Evolutionary conservation across 306 rosid species (phyloP).

Genomic region (Lathyrus sativus): DNA sequence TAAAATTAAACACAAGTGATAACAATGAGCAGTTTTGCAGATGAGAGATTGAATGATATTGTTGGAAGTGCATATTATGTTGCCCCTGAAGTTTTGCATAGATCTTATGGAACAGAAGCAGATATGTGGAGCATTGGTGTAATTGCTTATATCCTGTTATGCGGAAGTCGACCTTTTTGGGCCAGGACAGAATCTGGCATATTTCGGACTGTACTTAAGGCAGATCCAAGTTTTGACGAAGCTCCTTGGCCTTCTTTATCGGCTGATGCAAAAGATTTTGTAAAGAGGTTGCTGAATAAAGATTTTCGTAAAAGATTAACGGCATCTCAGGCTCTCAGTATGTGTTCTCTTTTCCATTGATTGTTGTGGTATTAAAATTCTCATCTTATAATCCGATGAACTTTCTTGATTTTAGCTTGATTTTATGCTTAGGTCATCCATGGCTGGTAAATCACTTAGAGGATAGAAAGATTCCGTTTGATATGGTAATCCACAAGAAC

Average conservation of each 20-base stretch:
- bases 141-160: constrained; percentile 44
- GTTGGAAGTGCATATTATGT: constrained; percentile 53
- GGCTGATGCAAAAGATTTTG: constrained; percentile 72
- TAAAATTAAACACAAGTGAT: constrained; percentile 15
- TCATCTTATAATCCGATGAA: background rate
- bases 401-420: constrained; percentile 28
- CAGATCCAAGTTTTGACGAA: constrained; percentile 83
- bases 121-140: constrained; percentile 47
- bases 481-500: constrained; percentile 71
- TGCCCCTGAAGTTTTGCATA: constrained; percentile 44
- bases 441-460: constrained; percentile 57
- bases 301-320: constrained; percentile 76
- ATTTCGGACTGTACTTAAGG: constrained; percentile 79
- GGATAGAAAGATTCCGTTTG: constrained; percentile 63
- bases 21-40: constrained; percentile 45
- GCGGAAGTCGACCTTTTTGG: constrained; percentile 95
- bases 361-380: constrained; percentile 11
- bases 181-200: constrained; percentile 87
- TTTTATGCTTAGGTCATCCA: constrained; percentile 67
- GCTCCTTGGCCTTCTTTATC: constrained; percentile 90
- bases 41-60: constrained; percentile 86
- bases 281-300: constrained; percentile 70
- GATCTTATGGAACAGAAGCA: constrained; percentile 43
- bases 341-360: constrained; percentile 36
- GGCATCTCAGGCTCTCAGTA: constrained; percentile 76